A percentile compares a stretch with the other conserved stretches of the same genome.
Conservation (phyloP, 768 basidiomycete genomes). For the Hypholoma sublateritium region DNA sequence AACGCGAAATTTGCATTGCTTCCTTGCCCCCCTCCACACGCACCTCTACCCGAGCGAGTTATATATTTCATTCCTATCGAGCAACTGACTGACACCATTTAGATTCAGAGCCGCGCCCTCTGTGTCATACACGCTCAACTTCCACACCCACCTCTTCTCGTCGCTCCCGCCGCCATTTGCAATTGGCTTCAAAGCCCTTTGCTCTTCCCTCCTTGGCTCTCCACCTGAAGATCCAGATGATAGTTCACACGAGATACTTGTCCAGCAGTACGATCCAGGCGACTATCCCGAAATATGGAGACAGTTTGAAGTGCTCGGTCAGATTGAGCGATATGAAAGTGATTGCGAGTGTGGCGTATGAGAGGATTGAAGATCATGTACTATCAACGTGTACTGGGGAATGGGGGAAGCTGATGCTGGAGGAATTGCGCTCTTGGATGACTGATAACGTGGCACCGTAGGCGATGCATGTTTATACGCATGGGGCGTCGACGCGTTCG, state of each 20-base stretch:
- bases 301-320: conserved; percentile 66
- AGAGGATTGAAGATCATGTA: conserved; percentile 79
- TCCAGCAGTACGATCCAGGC: conserved; percentile 10
- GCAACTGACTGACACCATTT: conserved; percentile 10
- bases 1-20: no score
- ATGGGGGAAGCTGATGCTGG: conserved; percentile 70
- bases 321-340: conserved; percentile 81
- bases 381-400: conserved; percentile 60
- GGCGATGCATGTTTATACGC: conserved; percentile 81
- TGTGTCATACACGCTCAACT: conserved; percentile 62
- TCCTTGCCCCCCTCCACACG: no score
- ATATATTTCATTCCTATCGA: neutral
- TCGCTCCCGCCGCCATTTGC: conserved; percentile 68
- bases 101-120: conserved; percentile 64
- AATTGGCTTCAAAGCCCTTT: conserved; percentile 64
- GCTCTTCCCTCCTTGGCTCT: conserved; percentile 54
- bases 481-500: conserved; percentile 48
- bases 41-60: conserved; percentile 61
- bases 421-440: conserved; percentile 73
- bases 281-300: conserved; percentile 19
- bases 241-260: neutral
- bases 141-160: conserved; percentile 76
- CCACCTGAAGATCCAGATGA: conserved; percentile 19
- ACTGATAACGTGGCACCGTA: conserved; percentile 76
- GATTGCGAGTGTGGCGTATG: conserved; percentile 82